Conservation (phyloP, 257 asterid species). For the Linaria vulgaris region DNA sequence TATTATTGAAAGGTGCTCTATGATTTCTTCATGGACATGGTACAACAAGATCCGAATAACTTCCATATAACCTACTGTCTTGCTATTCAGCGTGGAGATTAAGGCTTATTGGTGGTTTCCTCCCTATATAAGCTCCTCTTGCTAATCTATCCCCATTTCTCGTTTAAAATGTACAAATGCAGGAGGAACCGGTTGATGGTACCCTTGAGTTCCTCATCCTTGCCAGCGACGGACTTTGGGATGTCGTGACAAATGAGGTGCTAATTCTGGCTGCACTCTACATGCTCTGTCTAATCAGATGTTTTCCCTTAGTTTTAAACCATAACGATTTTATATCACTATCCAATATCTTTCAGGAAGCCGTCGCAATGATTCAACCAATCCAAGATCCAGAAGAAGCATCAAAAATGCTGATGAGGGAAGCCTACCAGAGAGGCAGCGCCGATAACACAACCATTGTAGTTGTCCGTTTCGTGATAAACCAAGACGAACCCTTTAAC, state of each 20-base stretch:
- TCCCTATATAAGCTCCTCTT: no score
- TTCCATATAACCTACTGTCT: no score
- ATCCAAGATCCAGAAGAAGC: slow-evolving; percentile 88
- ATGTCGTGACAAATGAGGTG: slow-evolving; percentile 87
- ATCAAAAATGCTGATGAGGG: slow-evolving; percentile 82
- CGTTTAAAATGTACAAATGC: slow-evolving; percentile 18
- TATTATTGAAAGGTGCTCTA: no score
- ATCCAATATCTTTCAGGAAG: slow-evolving; percentile 70
- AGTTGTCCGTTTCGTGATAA: slow-evolving; percentile 67
- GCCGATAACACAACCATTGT: slow-evolving; percentile 85
- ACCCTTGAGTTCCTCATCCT: slow-evolving; percentile 91
- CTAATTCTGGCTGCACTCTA: slow-evolving; percentile 7
- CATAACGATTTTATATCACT: not conserved
- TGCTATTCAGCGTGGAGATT: no score
- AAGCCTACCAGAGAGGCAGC: slow-evolving; percentile 87
- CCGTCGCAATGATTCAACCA: slow-evolving; percentile 79
- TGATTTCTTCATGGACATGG: no score
- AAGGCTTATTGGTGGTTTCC: no score
- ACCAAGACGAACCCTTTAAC: slow-evolving; percentile 49
- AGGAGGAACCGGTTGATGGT: slow-evolving; percentile 85
- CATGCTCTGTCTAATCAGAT: not conserved
- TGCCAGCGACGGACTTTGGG: slow-evolving; percentile 97
- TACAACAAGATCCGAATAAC: no score
- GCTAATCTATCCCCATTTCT: no score
- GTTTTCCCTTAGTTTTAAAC: not conserved